phyloP scores from a whole-genome alignment of 2,329 filamentous ascomycete genomes.

The Pyrenochaeta sp. region DNA sequence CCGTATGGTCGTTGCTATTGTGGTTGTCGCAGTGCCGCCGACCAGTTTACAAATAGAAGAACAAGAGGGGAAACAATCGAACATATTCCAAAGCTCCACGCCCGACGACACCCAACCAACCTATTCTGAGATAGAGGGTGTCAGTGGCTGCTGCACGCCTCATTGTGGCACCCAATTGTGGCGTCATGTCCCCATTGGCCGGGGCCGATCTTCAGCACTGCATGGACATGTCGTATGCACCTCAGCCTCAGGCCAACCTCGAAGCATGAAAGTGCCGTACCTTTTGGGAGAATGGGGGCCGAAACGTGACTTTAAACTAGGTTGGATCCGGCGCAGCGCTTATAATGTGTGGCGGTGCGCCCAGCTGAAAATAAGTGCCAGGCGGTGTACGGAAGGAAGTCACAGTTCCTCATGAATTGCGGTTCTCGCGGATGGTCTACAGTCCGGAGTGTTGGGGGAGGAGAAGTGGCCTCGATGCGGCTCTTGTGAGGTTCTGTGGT shows the following conservation, averaged over 20 bases:
- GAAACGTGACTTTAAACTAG: constrained; percentile 6
- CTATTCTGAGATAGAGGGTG: constrained; percentile 32
- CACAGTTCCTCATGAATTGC: neutral
- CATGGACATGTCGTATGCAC: constrained; percentile 6
- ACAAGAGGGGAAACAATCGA: neutral
- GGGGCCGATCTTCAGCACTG: constrained; percentile 11
- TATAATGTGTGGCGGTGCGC: constrained; percentile 10
- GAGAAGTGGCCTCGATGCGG: neutral
- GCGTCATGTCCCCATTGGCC: constrained; percentile 23
- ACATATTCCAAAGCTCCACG: constrained; percentile 11
- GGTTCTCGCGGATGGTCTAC: constrained; percentile 7
- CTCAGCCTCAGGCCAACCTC: constrained; percentile 26
- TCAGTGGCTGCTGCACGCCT: constrained; percentile 30
- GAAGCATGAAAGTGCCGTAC: constrained; percentile 6
- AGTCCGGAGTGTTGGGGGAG: neutral
- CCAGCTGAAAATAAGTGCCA: constrained; percentile 7
- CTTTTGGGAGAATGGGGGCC: constrained; percentile 8
- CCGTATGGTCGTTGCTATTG: constrained; percentile 1
- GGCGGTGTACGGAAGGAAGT: neutral
- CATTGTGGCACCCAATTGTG: constrained; percentile 16
- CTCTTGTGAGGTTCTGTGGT: neutral
- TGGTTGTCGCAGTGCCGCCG: constrained; percentile 1
- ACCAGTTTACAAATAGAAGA: constrained; percentile 9
- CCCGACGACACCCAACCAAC: constrained; percentile 6
- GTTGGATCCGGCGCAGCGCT: constrained; percentile 7